Evolutionary conservation across 2,329 filamentous ascomycete species (phyloP).

Genomic region (Colletotrichum sp.): DNA sequence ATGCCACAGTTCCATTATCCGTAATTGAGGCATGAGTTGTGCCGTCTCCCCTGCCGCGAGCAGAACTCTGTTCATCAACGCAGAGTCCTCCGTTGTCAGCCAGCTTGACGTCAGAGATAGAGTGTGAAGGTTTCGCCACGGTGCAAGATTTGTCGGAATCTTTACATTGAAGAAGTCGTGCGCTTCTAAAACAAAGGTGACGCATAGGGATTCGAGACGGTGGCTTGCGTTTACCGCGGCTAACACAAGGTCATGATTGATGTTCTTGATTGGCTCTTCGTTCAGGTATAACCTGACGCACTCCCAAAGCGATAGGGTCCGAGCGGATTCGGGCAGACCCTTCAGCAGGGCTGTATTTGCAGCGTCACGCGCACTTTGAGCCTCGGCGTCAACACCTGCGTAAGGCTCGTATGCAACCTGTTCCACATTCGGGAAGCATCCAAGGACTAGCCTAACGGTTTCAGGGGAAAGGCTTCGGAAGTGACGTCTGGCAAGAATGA

Average conservation of each 20-base stretch:
- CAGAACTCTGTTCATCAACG: background rate
- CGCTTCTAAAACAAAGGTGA: background rate
- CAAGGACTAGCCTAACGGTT: background rate
- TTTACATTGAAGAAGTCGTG: background rate
- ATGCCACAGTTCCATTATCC: background rate
- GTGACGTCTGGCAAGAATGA: background rate
- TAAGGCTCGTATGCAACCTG: background rate
- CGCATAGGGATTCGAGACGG: background rate
- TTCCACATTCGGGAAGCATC: background rate
- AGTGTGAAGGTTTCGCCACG: background rate
- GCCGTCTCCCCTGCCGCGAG: background rate
- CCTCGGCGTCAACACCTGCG: background rate
- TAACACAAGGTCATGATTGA: accelerated
- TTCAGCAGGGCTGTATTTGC: background rate
- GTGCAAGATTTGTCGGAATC: background rate
- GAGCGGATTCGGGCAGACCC: accelerated
- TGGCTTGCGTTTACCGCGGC: background rate
- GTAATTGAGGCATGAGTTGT: background rate
- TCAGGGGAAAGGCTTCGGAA: background rate
- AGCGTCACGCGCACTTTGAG: background rate
- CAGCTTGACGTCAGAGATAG: background rate
- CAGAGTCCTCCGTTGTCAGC: background rate
- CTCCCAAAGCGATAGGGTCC: background rate
- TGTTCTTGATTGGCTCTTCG: accelerated
- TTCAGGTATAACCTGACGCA: accelerated